Percentiles rank a stretch among this genome's conserved stretches.
phyloP scores from a whole-genome alignment of 2,329 filamentous ascomycete species.

The Ophiocordyceps robertsii region DNA sequence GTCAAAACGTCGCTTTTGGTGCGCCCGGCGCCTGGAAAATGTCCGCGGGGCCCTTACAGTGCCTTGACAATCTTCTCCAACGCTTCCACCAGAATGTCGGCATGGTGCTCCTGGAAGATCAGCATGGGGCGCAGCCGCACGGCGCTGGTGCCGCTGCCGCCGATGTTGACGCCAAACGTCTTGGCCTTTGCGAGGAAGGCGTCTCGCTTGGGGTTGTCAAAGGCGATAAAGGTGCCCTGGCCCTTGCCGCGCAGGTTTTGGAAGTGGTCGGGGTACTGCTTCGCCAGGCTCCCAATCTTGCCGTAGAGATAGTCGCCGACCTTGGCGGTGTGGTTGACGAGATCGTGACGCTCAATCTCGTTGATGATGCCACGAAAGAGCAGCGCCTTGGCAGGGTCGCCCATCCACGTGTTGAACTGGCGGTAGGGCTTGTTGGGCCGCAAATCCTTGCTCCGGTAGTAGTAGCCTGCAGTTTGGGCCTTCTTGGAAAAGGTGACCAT shows the following conservation, averaged over 20 bases:
- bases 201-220: conserved; percentile 71
- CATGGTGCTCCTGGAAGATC: conserved; percentile 84
- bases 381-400: conserved; percentile 72
- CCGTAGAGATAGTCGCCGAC: conserved; percentile 69
- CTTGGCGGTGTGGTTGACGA: conserved; percentile 67
- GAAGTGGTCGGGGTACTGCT: conserved; percentile 64
- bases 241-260: conserved; percentile 76
- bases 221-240: conserved; percentile 85
- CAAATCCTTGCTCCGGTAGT: conserved; percentile 68
- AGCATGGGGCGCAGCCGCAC: conserved; percentile 81
- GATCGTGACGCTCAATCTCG: conserved; percentile 61
- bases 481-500: conserved; percentile 96
- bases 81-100: conserved; percentile 67
- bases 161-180: conserved; percentile 72
- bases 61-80: conserved; percentile 59
- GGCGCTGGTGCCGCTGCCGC: conserved; percentile 62
- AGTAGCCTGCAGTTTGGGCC: conserved; percentile 87
- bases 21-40: no score
- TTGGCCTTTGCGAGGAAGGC: conserved; percentile 70
- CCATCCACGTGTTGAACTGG: conserved; percentile 98
- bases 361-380: conserved; percentile 78
- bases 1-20: no score
- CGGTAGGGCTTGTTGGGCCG: conserved; percentile 87
- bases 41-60: conserved; percentile 6
- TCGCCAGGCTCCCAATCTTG: conserved; percentile 52